A percentile compares a stretch with the other conserved stretches of the same genome.
Conservation (phyloP, 257 asterid genomes). For the Ilex asprella region DNA sequence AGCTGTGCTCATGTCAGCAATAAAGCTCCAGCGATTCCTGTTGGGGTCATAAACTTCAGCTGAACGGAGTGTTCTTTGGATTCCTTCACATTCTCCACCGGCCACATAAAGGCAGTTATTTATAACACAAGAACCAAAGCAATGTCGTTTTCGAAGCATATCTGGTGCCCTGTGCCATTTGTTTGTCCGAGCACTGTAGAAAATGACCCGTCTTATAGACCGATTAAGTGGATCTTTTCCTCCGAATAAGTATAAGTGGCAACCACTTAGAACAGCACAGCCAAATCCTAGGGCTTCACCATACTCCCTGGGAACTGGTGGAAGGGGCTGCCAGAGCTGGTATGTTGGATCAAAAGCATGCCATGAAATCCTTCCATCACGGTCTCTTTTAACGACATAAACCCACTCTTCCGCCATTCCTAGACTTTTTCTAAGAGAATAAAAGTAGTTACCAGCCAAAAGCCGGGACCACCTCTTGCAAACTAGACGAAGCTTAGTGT, state of each 20-base stretch:
- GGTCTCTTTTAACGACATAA: slow-evolving; percentile 40
- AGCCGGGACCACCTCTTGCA: slow-evolving; percentile 48
- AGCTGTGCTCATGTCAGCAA: slow-evolving; percentile 44
- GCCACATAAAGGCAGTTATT: slow-evolving; percentile 47
- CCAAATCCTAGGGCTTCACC: slow-evolving; percentile 51
- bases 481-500: slow-evolving; percentile 43
- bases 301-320: slow-evolving; percentile 45
- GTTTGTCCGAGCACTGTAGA: slow-evolving; percentile 42
- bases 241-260: slow-evolving; percentile 41
- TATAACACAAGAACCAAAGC: slow-evolving; percentile 40
- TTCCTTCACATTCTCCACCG: slow-evolving; percentile 52
- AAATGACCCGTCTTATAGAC: slow-evolving; percentile 46
- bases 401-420: slow-evolving; percentile 55
- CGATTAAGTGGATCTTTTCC: slow-evolving; percentile 43
- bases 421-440: slow-evolving; percentile 39
- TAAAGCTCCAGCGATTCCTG: slow-evolving; percentile 38
- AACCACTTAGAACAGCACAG: slow-evolving; percentile 48
- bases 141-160: slow-evolving; percentile 44
- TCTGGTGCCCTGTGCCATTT: slow-evolving; percentile 51
- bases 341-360: slow-evolving; percentile 45
- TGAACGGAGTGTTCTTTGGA: slow-evolving; percentile 40
- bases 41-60: slow-evolving; percentile 48
- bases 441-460: slow-evolving; percentile 42
- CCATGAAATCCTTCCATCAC: slow-evolving; percentile 47
- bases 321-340: slow-evolving; percentile 49